Evolutionary conservation across 73 alveolate species (phyloP).

Genomic region (Paramecium caudatum): DNA sequence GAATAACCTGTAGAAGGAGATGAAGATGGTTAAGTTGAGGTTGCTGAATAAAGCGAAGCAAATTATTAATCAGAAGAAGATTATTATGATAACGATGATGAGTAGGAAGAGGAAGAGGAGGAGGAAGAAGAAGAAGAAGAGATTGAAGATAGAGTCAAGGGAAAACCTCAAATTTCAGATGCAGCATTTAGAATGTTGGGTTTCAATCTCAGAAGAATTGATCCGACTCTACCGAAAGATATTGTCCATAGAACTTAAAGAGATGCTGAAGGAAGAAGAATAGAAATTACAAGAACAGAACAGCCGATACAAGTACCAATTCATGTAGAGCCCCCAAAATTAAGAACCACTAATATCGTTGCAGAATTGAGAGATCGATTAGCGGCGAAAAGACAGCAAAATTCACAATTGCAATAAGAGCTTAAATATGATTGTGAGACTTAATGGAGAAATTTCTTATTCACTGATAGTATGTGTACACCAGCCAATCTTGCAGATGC

Average conservation of each 20-base stretch:
- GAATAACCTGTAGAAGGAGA: background rate
- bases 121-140: background rate
- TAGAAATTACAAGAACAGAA: no score
- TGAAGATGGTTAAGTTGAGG: background rate
- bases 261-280: background rate
- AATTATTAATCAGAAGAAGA: no score
- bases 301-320: no score
- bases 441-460: background rate
- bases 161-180: background rate
- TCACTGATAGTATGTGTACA: constrained; percentile 12
- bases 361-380: no score
- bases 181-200: background rate
- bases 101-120: background rate
- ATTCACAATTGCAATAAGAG: no score
- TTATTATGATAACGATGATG: background rate
- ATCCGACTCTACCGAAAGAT: background rate
- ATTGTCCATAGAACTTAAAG: background rate
- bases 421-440: background rate
- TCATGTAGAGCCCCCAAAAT: no score
- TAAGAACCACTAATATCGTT: no score
- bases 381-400: no score
- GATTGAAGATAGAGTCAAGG: constrained; percentile 1
- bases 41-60: no score
- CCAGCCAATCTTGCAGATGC: background rate
- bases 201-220: background rate